These are phyloP conservation scores for Casaregolazyma suthepensis DNA, from an alignment of 1,139 yeast genomes.

Conservation along the genomic window DNA sequence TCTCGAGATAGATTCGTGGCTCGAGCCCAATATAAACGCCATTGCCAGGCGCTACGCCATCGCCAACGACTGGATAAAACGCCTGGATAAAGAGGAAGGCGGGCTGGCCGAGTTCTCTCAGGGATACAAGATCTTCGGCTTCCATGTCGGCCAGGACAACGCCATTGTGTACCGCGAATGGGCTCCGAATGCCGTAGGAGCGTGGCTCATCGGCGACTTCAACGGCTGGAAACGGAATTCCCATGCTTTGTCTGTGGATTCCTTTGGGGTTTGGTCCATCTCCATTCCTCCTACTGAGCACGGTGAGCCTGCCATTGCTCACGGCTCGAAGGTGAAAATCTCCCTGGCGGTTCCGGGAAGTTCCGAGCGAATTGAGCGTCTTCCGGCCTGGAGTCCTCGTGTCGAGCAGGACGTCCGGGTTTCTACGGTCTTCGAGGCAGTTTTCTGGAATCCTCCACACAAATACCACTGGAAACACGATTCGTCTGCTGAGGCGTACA, in stretches of 20 bases:
- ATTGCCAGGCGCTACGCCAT: constrained; percentile 47
- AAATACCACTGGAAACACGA: constrained; percentile 55
- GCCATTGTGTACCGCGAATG: constrained; percentile 67
- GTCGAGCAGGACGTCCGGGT: constrained; percentile 60
- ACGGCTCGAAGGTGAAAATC: constrained; percentile 74
- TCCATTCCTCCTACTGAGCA: constrained; percentile 41
- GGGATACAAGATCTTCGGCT: constrained; percentile 67
- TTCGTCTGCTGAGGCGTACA: constrained; percentile 25
- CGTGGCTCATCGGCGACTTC: constrained; percentile 83
- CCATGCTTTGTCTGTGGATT: constrained; percentile 52
- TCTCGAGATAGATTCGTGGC: constrained; percentile 75
- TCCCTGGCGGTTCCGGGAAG: constrained; percentile 51
- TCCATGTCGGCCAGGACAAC: constrained; percentile 55
- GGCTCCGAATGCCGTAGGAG: constrained; percentile 79
- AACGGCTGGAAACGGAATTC: constrained; percentile 66
- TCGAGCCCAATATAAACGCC: constrained; percentile 68
- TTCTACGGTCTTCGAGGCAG: constrained; percentile 66
- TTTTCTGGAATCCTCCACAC: constrained; percentile 82
- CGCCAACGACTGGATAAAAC: constrained; percentile 54
- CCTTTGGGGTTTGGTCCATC: constrained; percentile 65
- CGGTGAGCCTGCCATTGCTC: constrained; percentile 66
- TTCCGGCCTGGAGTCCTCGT: constrained; percentile 85
- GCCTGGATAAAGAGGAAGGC: constrained; percentile 42
- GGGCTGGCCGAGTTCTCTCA: constrained; percentile 47
- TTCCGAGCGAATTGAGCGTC: constrained; percentile 68